Evolutionary conservation across 2,329 filamentous ascomycete species (phyloP).

Genomic region (Fusarium mexicanum): DNA sequence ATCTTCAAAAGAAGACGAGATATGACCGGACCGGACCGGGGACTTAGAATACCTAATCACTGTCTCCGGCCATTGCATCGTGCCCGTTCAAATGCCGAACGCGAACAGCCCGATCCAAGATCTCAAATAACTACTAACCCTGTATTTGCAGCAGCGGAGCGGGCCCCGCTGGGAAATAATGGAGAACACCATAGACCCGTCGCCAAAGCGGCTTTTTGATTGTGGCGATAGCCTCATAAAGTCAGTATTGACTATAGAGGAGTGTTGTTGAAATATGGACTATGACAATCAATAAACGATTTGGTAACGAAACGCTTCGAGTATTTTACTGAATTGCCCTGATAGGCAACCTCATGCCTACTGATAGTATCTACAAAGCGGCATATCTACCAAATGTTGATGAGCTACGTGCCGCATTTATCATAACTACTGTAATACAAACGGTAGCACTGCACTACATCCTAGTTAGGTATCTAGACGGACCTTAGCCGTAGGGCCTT

Average conservation of each 20-base stretch:
- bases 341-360: not conserved
- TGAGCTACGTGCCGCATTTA: not conserved
- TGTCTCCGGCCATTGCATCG: constrained; percentile 2
- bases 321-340: not conserved
- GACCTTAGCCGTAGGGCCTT: not conserved
- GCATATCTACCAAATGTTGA: not conserved
- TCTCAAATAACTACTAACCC: constrained; percentile 3
- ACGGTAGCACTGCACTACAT: constrained; percentile 1
- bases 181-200: constrained; percentile 35
- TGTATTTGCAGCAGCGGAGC: constrained; percentile 25
- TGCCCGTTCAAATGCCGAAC: constrained; percentile 29
- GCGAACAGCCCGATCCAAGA: constrained; percentile 28
- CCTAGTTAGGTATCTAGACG: not conserved
- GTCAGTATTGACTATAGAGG: no score
- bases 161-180: not conserved
- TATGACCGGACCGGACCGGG: constrained; percentile 30
- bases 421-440: not conserved
- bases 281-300: no score
- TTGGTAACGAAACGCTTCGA: not conserved
- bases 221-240: constrained; percentile 35
- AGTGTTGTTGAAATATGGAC: not conserved
- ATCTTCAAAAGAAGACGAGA: not conserved
- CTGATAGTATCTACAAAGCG: not conserved
- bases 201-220: not conserved
- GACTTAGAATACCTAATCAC: not conserved